These are phyloP conservation scores for Geotrichum aggregatum DNA, from an alignment of 1,139 yeast genomes.

Conservation along the genomic window DNA sequence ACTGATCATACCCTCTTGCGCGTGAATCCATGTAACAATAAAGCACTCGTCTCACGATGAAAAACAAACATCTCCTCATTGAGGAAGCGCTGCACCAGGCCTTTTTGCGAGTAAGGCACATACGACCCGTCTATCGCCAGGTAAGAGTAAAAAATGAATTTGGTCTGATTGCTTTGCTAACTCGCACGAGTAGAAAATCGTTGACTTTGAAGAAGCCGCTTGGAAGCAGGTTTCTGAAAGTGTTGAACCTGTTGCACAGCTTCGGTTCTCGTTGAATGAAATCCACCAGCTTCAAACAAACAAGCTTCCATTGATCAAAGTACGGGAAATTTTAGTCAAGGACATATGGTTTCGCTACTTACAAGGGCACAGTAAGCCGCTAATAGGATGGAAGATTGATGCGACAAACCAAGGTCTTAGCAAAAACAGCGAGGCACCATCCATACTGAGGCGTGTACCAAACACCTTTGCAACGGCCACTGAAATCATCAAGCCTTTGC, in stretches of 20 bases:
- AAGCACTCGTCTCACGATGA: background rate
- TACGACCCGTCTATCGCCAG: background rate
- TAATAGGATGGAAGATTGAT: conserved; percentile 3
- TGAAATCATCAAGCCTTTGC: background rate
- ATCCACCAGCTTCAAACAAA: background rate
- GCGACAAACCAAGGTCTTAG: background rate
- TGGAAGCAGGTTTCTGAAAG: background rate
- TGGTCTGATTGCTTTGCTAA: background rate
- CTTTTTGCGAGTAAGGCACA: background rate
- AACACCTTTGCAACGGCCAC: background rate
- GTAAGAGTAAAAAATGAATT: background rate
- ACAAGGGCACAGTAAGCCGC: background rate
- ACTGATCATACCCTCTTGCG: too few species aligned
- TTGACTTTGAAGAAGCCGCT: background rate
- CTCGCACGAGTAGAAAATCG: background rate
- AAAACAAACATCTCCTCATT: background rate
- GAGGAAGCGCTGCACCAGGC: conserved; percentile 2
- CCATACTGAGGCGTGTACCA: background rate
- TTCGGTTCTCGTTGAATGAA: background rate
- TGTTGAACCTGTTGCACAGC: background rate
- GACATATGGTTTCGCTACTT: conserved; percentile 11
- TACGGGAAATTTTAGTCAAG: background rate
- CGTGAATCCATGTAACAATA: too few species aligned
- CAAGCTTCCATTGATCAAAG: background rate
- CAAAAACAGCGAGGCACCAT: background rate